Base-by-base conservation (phyloP, 2,329 filamentous ascomycete genomes). In the Sclerotiophoma versabilis region DNA sequence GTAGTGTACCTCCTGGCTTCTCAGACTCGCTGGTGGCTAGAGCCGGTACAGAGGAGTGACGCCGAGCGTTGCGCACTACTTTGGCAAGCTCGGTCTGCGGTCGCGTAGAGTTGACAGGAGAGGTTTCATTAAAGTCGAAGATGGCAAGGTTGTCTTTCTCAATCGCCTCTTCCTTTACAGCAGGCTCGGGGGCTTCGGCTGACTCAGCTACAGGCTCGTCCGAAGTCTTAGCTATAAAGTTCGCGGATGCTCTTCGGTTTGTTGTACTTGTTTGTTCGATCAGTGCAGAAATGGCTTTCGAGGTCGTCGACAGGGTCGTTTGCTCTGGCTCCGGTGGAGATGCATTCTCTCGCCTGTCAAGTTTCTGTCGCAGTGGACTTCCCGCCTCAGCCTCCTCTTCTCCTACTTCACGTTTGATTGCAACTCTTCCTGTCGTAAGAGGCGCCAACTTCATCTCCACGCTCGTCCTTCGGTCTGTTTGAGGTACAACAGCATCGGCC, bases 401-500 rank as follows among this genome's bases (percentile, higher is more conserved):
- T 11, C 49, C 51, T 7, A 58, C 17, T 19, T 75, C 73, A 14
- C 62, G 62, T 48, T 74, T 75, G 44, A 72, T 64, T 3, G 59
- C 32, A 12, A 63, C 44, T 32, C 62, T 61, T 36, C 54, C 61
- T 29, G 59, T 53, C 26, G 65, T 65, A 5, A 60, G 53, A 23
- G 62, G 64, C 25, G 62, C 54, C 7, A 54, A 42, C 32, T 65
- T 59, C 4, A 66, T 54, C n/a, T 69, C 69, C 17, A 63, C 64
- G 44, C 65, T 72, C 6, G 61, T 64, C 44, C 64, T 65, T 43
- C 64, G 52, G 7, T 66, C 62, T 5, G 49, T 49, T 9, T 56
- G 63, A 60, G 59, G 47, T 4, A 67, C 41, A 5, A 82, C 73
- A 1, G 80, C 80, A 60, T 81, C 79, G 1, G 76, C 76, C 47